Conservation (phyloP, 805 yeast species). For the Komagataella ulmi region DNA sequence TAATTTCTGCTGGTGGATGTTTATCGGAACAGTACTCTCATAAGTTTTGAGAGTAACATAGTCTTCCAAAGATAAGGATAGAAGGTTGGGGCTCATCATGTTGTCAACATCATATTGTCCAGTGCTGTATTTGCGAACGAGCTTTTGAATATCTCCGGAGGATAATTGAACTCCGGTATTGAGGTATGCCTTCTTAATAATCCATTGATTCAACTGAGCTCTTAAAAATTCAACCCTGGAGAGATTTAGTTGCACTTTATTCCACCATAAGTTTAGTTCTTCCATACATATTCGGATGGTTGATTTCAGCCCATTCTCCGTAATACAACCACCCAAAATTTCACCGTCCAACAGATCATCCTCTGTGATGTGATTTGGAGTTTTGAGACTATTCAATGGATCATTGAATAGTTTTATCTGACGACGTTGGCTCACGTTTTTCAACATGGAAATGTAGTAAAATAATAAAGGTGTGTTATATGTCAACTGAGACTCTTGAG, state of each 20-base stretch:
- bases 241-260: slow-evolving; percentile 51
- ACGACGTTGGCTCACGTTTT: slow-evolving; percentile 57
- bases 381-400: slow-evolving; percentile 42
- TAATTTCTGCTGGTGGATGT: not conserved
- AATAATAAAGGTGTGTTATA: slow-evolving; percentile 62
- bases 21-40: slow-evolving; percentile 15
- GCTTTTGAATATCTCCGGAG: slow-evolving; percentile 31
- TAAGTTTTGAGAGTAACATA: slow-evolving; percentile 56
- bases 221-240: slow-evolving; percentile 73
- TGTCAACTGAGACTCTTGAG: slow-evolving; percentile 58
- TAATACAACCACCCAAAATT: slow-evolving; percentile 43
- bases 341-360: slow-evolving; percentile 39
- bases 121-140: slow-evolving; percentile 41
- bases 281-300: slow-evolving; percentile 24
- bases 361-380: slow-evolving; percentile 5
- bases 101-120: slow-evolving; percentile 32
- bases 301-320: slow-evolving; percentile 25
- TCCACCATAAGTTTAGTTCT: not conserved
- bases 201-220: slow-evolving; percentile 66
- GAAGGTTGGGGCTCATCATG: slow-evolving; percentile 39
- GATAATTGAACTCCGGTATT: slow-evolving; percentile 41
- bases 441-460: slow-evolving; percentile 48
- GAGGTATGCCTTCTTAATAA: slow-evolving; percentile 38
- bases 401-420: slow-evolving; percentile 63
- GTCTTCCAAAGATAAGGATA: slow-evolving; percentile 47